Conservation (phyloP, 305 asterid genomes). For the Andrographis paniculata region DNA sequence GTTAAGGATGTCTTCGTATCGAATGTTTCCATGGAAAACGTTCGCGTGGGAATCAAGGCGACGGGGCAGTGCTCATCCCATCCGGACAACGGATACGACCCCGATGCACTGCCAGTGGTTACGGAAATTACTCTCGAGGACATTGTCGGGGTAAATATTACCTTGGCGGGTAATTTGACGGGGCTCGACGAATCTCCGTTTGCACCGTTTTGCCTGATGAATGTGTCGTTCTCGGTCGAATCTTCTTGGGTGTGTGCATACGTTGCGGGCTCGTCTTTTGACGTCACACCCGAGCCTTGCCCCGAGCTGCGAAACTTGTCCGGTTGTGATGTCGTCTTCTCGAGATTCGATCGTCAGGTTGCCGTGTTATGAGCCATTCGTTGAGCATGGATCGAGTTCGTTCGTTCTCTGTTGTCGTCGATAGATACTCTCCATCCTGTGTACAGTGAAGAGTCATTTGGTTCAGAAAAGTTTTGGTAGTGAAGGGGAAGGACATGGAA, state of each 20-base stretch:
- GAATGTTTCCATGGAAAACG: conserved; percentile 45
- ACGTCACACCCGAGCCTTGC: conserved; percentile 66
- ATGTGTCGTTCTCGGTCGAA: conserved; percentile 41
- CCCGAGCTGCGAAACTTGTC: no score
- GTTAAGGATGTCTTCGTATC: conserved; percentile 42
- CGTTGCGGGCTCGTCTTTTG: conserved; percentile 46
- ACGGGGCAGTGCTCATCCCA: conserved; percentile 65
- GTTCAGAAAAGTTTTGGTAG: conserved; percentile 96
- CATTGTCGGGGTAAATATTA: conserved; percentile 51
- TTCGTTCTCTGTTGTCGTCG: not conserved
- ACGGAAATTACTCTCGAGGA: conserved; percentile 45
- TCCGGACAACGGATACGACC: conserved; percentile 77
- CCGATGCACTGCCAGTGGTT: conserved; percentile 55
- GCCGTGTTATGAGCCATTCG: no score
- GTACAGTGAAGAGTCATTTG: no score
- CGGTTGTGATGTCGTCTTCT: no score
- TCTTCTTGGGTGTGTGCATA: conserved; percentile 53
- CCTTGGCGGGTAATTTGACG: conserved; percentile 51
- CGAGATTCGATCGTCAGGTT: conserved; percentile 19
- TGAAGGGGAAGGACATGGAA: no score
- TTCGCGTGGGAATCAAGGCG: conserved; percentile 51
- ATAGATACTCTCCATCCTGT: conserved; percentile 27
- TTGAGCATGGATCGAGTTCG: conserved; percentile 33
- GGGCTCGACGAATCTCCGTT: conserved; percentile 79
- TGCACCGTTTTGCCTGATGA: conserved; percentile 57